phyloP scores from a whole-genome alignment of 192 early-diverging fungal genomes.

The Coemansia sp. region DNA sequence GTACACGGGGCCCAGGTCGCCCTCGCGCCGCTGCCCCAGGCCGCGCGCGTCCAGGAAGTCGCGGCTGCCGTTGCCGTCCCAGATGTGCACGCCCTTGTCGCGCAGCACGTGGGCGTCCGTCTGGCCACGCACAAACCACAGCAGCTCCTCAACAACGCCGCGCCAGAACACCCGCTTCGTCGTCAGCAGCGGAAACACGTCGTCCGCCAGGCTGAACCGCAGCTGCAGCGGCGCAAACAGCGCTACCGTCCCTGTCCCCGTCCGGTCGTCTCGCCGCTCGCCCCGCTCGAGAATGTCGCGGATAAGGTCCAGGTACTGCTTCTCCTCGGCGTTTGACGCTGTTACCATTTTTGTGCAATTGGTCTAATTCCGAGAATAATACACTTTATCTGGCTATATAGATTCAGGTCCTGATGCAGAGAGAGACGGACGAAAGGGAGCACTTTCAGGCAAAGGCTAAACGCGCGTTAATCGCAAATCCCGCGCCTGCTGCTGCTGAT shows the following conservation, averaged over 20 bases:
- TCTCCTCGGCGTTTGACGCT: conserved; percentile 60
- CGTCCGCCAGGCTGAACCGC: conserved; percentile 76
- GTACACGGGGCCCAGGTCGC: conserved; percentile 94
- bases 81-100: conserved; percentile 76
- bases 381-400: no score
- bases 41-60: conserved; percentile 87
- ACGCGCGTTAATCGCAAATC: no score
- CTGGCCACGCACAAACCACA: conserved; percentile 93
- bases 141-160: conserved; percentile 88
- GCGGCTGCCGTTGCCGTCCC: conserved; percentile 90
- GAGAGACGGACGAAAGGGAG: no score
- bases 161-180: conserved; percentile 94
- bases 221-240: conserved; percentile 86
- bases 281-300: conserved; percentile 69
- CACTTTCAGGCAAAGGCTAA: no score
- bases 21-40: conserved; percentile 68
- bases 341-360: background rate
- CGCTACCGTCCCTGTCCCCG: conserved; percentile 81
- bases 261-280: conserved; percentile 79
- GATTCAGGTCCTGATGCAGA: no score
- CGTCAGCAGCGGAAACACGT: conserved; percentile 85
- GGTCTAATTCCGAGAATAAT: no score
- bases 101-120: conserved; percentile 78
- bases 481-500: no score
- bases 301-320: conserved; percentile 86